These are phyloP conservation scores for Leccinum olivaceopallidum DNA, from an alignment of 768 basidiomycete species.

Conservation along the genomic window DNA sequence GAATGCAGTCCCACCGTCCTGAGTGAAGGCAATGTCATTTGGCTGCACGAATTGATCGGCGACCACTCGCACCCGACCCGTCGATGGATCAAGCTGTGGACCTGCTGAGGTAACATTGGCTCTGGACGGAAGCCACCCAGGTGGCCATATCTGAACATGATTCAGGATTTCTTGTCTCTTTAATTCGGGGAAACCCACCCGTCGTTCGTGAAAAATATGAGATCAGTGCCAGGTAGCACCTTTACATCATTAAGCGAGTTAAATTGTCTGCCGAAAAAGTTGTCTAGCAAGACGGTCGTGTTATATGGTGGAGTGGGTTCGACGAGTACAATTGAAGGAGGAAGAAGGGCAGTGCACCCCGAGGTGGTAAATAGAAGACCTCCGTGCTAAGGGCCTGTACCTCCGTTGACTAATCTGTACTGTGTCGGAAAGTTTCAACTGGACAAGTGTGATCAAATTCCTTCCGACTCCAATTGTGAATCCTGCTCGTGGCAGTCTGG, in stretches of 20 bases:
- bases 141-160: background rate
- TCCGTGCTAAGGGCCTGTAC: background rate
- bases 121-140: background rate
- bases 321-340: background rate
- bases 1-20: background rate
- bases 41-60: background rate
- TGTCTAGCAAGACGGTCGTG: slow-evolving; percentile 1
- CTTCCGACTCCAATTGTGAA: background rate
- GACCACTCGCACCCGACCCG: background rate
- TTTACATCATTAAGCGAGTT: background rate
- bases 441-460: background rate
- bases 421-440: background rate
- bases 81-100: background rate
- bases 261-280: background rate
- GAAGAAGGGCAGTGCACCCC: background rate
- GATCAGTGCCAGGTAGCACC: background rate
- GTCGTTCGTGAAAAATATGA: background rate
- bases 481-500: background rate
- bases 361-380: background rate
- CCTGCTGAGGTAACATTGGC: background rate
- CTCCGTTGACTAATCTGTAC: slow-evolving; percentile 1
- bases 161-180: background rate
- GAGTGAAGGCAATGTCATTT: background rate
- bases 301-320: background rate
- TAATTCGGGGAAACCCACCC: background rate